These are phyloP conservation scores for Kokia cookei DNA, from an alignment of 441 rosid genomes.

Conservation along the genomic window DNA sequence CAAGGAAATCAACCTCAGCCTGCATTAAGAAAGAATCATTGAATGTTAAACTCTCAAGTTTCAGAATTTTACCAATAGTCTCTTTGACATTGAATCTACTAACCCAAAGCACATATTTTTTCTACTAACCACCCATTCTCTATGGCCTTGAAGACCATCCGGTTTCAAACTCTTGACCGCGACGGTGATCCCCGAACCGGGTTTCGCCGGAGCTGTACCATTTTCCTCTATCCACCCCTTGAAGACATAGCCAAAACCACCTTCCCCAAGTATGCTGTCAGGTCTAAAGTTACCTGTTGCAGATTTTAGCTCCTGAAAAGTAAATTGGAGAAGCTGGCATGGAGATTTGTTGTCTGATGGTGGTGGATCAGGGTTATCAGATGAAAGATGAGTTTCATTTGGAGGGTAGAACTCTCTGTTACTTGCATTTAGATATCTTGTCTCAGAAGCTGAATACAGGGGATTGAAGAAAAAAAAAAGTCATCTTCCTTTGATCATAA, in stretches of 20 bases:
- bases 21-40: not conserved
- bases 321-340: conserved; percentile 5
- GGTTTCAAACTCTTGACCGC: conserved; percentile 6
- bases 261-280: conserved; percentile 2
- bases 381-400: not conserved
- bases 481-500: conserved; percentile 1
- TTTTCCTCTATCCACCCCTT: conserved; percentile 4
- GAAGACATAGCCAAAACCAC: conserved; percentile 8
- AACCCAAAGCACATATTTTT: not conserved
- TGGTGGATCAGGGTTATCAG: not conserved
- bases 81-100: conserved; percentile 1
- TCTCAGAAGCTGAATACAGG: conserved; percentile 33
- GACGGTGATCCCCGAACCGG: not conserved
- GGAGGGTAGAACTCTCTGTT: not conserved
- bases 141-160: conserved; percentile 4
- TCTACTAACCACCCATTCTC: conserved; percentile 10
- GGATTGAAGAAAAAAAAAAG: not conserved
- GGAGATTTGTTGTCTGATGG: not conserved
- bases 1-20: conserved; percentile 26
- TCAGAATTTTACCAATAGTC: not conserved
- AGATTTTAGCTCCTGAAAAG: not conserved
- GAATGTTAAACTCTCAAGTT: not conserved
- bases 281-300: conserved; percentile 2
- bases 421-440: conserved; percentile 3
- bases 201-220: not conserved